phyloP scores from a whole-genome alignment of 345 rosid genomes.

The Eutrema heterophyllum region DNA sequence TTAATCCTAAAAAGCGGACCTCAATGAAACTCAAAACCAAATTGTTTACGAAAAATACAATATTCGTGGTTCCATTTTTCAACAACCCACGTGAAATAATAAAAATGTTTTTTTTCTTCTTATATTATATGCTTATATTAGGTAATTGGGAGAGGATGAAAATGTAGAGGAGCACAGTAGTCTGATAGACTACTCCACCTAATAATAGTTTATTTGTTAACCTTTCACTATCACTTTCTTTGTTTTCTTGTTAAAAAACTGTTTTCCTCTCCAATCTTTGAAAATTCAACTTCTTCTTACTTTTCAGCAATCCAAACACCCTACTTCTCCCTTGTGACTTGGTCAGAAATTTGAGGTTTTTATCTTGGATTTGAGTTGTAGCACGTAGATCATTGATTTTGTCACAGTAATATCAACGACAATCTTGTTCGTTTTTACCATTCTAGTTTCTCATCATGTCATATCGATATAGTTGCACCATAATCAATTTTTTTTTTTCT shows the following conservation, averaged over 20 bases:
- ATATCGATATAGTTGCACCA: not conserved
- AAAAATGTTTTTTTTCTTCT: not conserved
- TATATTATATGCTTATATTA: not conserved
- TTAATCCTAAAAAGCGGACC: not conserved
- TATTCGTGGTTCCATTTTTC: not conserved
- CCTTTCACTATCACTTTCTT: conserved; percentile 12
- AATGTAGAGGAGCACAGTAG: not conserved
- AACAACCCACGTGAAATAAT: conserved; percentile 1
- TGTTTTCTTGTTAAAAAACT: not conserved
- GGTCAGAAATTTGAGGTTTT: conserved; percentile 2
- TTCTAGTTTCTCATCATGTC: not conserved
- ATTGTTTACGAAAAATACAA: not conserved
- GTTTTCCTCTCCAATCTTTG: not conserved
- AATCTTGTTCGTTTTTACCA: not conserved
- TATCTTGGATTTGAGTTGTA: conserved; percentile 6
- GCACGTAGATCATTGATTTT: not conserved
- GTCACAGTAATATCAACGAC: not conserved
- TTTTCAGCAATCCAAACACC: not conserved
- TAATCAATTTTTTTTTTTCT: not conserved
- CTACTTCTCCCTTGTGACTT: not conserved
- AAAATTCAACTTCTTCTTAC: conserved; percentile 3
- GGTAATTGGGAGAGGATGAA: not conserved
- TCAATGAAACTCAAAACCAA: not conserved
- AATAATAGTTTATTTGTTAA: conserved; percentile 16
- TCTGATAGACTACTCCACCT: conserved; percentile 7